These are phyloP conservation scores for Dryadomyces quercus-mongolicae DNA, from an alignment of 2,329 filamentous ascomycete genomes.

Conservation along the genomic window DNA sequence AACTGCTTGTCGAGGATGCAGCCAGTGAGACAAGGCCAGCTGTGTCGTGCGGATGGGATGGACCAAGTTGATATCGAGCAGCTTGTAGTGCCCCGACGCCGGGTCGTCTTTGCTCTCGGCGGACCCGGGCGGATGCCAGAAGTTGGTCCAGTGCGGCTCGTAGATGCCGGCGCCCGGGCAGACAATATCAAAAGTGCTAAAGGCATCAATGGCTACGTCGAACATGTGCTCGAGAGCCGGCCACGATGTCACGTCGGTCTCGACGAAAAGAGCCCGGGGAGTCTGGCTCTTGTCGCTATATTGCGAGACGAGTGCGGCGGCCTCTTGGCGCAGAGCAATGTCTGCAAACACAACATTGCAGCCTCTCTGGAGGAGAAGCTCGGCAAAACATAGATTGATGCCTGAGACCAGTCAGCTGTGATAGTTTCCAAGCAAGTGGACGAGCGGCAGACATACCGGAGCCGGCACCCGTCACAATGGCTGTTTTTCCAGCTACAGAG, in stretches of 20 bases:
- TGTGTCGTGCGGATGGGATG: conserved; percentile 29
- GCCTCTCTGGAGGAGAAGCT: conserved; percentile 25
- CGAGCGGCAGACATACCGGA: conserved; percentile 34
- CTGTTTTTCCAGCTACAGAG: conserved; percentile 29
- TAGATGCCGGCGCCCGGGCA: conserved; percentile 35
- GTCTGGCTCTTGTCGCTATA: conserved; percentile 5
- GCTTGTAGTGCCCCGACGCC: conserved; percentile 17
- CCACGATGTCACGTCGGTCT: conserved; percentile 33
- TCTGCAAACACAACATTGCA: conserved; percentile 36
- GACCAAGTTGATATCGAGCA: conserved; percentile 28
- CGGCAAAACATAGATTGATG: conserved; percentile 31
- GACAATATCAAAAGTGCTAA: conserved; percentile 27
- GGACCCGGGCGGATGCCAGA: conserved; percentile 29
- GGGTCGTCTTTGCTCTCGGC: conserved; percentile 18
- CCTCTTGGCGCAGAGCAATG: conserved; percentile 28
- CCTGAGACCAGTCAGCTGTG: conserved; percentile 16
- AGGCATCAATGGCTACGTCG: conserved; percentile 19
- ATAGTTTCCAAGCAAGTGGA: too few species aligned
- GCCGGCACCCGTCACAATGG: conserved; percentile 41
- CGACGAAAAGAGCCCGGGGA: conserved; percentile 25
- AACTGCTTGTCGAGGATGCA: neutral
- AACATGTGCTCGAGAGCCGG: conserved; percentile 23
- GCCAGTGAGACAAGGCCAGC: conserved; percentile 26
- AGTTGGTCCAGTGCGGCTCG: conserved; percentile 26
- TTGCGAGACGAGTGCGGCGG: conserved; percentile 20